Percentiles rank a stretch among this genome's conserved stretches.
Evolutionary conservation across 129 eudicot genomes (phyloP).

Genomic region (Chrysanthemum seticuspe): DNA sequence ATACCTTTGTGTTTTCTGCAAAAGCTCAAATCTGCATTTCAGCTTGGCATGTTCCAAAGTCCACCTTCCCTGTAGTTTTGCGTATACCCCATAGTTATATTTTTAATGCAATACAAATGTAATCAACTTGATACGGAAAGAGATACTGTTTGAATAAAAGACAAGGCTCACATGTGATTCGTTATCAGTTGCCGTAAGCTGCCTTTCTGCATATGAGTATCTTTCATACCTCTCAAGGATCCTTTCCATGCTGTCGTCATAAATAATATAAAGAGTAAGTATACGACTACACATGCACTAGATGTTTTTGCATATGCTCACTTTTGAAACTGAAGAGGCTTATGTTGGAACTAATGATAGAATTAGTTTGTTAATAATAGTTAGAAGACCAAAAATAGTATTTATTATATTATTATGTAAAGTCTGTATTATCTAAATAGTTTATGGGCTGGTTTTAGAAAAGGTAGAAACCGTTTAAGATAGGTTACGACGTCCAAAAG

Average conservation of each 20-base stretch:
- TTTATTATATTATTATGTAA: too few species aligned
- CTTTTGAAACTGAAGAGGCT: too few species aligned
- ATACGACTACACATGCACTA: not conserved
- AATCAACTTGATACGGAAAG: not conserved
- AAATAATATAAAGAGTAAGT: constrained; percentile 7
- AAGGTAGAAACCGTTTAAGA: too few species aligned
- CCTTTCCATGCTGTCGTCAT: constrained; percentile 71
- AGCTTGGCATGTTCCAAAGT: constrained; percentile 74
- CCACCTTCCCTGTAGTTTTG: constrained; percentile 60
- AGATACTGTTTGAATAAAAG: not conserved
- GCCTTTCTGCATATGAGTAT: constrained; percentile 66
- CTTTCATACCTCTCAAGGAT: constrained; percentile 81
- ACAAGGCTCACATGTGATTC: constrained; percentile 49
- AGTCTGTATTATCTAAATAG: too few species aligned
- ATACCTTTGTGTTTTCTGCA: constrained; percentile 75
- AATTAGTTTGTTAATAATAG: too few species aligned
- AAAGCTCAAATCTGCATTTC: constrained; percentile 72
- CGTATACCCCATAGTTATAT: not conserved
- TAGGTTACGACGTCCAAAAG: too few species aligned
- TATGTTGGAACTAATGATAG: too few species aligned
- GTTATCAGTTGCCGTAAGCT: constrained; percentile 42
- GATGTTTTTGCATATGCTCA: not conserved
- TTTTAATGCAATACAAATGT: not conserved
- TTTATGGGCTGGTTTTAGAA: too few species aligned
- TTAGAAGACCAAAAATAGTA: too few species aligned